A percentile compares a stretch with the other conserved stretches of the same genome.
These are phyloP conservation scores for Phoma sp. DNA, from an alignment of 2,329 filamentous ascomycete species.

Conservation along the genomic window DNA sequence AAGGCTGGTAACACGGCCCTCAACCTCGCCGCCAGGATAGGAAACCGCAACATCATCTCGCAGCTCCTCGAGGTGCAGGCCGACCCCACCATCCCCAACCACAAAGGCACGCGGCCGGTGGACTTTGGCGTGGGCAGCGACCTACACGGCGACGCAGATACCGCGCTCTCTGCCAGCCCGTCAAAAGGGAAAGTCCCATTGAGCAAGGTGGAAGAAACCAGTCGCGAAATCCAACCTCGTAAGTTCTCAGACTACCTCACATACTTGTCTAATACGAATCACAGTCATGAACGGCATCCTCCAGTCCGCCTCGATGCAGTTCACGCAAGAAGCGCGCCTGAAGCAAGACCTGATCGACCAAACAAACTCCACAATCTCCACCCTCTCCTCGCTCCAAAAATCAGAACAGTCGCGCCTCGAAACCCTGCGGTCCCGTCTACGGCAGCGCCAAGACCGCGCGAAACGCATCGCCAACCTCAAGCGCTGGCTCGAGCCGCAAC, in stretches of 20 bases:
- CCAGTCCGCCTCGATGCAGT: slow-evolving; percentile 76
- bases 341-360: slow-evolving; percentile 86
- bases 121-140: slow-evolving; percentile 92
- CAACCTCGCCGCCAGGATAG: slow-evolving; percentile 90
- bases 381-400: slow-evolving; percentile 78
- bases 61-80: slow-evolving; percentile 94
- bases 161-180: slow-evolving; percentile 48
- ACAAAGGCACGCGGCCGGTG: slow-evolving; percentile 84
- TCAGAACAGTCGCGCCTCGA: slow-evolving; percentile 79
- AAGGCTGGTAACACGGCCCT: slow-evolving; percentile 93
- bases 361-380: slow-evolving; percentile 80
- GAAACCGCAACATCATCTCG: slow-evolving; percentile 94
- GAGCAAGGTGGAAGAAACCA: slow-evolving; percentile 70
- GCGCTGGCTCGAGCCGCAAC: slow-evolving; percentile 74
- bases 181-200: slow-evolving; percentile 47
- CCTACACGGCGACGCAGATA: slow-evolving; percentile 48
- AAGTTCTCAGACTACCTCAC: slow-evolving; percentile 50
- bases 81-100: slow-evolving; percentile 89
- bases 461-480: slow-evolving; percentile 80
- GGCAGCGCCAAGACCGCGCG: slow-evolving; percentile 68
- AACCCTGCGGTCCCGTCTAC: slow-evolving; percentile 68
- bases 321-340: slow-evolving; percentile 78
- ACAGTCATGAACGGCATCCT: slow-evolving; percentile 81
- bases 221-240: slow-evolving; percentile 81
- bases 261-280: neutral